Evolutionary conservation across 1,284 basidiomycete species (phyloP).

Genomic region (Fomitopsis palustris): DNA sequence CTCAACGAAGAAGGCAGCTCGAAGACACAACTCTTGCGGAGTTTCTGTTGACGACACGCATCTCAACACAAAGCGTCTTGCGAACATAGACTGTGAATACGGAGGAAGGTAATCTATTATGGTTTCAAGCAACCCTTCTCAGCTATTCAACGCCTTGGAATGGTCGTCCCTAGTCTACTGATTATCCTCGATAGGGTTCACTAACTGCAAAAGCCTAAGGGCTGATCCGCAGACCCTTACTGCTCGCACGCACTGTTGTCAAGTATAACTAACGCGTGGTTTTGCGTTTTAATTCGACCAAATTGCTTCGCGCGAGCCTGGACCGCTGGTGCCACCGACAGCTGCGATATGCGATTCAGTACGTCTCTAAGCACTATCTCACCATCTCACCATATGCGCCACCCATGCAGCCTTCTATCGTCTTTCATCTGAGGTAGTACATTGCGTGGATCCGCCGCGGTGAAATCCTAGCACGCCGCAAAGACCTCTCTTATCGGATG

Average conservation of each 20-base stretch:
- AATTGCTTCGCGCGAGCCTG: neutral
- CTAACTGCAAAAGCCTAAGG: neutral
- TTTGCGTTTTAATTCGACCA: neutral
- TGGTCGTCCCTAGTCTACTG: neutral
- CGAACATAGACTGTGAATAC: neutral
- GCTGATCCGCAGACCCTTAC: slow-evolving; percentile 1
- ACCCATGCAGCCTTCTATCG: neutral
- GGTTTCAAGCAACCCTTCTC: neutral
- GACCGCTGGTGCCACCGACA: no score
- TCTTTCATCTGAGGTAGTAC: neutral
- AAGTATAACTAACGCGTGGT: neutral
- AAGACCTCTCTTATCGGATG: neutral
- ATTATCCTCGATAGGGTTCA: slow-evolving; percentile 2
- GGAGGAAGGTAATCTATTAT: neutral
- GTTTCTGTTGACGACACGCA: neutral
- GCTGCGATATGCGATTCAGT: neutral
- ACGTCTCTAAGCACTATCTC: neutral
- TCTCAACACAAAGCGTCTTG: neutral
- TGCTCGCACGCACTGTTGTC: neutral
- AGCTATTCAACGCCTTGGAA: neutral
- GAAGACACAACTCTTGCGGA: neutral
- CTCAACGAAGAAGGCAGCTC: neutral
- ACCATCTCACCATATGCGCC: neutral
- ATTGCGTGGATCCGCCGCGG: neutral
- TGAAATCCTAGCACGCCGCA: neutral